Evolutionary conservation across 2,329 filamentous ascomycete genomes (phyloP).

Genomic region (Dactylellina leptospora): DNA sequence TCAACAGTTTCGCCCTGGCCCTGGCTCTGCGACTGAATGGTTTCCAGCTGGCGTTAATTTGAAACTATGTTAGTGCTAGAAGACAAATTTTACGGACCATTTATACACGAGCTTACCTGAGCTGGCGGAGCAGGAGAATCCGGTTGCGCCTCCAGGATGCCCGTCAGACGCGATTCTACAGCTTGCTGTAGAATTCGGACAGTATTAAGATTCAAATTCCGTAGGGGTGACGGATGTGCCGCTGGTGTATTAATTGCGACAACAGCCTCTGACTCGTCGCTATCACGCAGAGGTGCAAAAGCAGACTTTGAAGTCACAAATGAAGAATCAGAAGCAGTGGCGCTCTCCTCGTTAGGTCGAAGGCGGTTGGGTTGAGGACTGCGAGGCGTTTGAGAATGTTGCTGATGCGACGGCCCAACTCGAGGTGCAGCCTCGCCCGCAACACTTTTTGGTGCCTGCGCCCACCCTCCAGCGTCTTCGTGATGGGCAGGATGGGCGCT

Average conservation of each 20-base stretch:
- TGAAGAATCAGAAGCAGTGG: conserved; percentile 18
- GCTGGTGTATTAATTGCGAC: conserved; percentile 4
- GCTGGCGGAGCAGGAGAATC: conserved; percentile 18
- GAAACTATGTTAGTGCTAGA: conserved; percentile 5
- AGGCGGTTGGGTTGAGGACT: conserved; percentile 30
- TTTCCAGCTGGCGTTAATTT: conserved; percentile 28
- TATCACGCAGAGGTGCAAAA: conserved; percentile 9
- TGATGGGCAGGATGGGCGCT: background rate
- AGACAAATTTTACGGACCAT: conserved; percentile 5
- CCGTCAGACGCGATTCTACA: conserved; percentile 46
- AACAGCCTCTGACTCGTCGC: background rate
- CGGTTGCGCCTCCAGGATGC: conserved; percentile 37
- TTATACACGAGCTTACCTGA: conserved; percentile 28
- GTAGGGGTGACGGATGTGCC: conserved; percentile 17
- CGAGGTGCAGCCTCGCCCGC: conserved; percentile 25
- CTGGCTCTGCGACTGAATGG: conserved; percentile 20
- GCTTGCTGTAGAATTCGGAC: conserved; percentile 51
- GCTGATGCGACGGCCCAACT: conserved; percentile 22
- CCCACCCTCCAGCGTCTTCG: conserved; percentile 7
- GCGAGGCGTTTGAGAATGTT: conserved; percentile 34
- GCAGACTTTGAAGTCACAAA: conserved; percentile 31
- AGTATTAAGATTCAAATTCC: conserved; percentile 20
- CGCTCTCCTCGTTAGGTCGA: conserved; percentile 29
- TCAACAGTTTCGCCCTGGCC: conserved; percentile 20
- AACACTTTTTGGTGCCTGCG: conserved; percentile 42